phyloP scores from a whole-genome alignment of 169 alveolate species.

The Cryptosporidium sp. region DNA sequence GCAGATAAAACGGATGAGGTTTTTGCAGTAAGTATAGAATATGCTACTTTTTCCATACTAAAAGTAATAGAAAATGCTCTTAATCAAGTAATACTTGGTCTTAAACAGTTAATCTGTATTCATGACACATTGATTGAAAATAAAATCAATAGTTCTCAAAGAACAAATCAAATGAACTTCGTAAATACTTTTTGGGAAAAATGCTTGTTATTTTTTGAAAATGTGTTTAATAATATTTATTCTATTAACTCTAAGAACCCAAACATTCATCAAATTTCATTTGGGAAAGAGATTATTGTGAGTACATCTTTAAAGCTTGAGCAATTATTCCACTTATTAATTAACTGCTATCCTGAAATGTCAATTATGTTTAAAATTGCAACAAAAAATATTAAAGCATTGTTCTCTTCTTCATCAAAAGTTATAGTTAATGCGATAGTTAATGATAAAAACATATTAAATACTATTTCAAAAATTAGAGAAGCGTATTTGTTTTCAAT shows the following conservation, averaged over 20 bases:
- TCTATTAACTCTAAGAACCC: constrained; percentile 25
- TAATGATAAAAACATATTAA: neutral
- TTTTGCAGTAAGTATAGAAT: neutral
- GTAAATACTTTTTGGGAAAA: constrained; percentile 41
- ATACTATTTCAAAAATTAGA: constrained; percentile 15
- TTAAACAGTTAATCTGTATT: constrained; percentile 32
- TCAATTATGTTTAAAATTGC: constrained; percentile 17
- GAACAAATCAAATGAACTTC: constrained; percentile 15
- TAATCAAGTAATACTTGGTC: constrained; percentile 19
- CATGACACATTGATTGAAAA: constrained; percentile 22
- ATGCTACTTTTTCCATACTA: constrained; percentile 7
- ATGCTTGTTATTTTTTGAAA: neutral
- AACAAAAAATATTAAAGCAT: constrained; percentile 21
- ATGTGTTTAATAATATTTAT: constrained; percentile 48
- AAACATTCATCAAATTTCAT: neutral
- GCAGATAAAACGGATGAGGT: neutral
- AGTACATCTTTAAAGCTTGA: constrained; percentile 18
- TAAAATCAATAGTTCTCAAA: neutral
- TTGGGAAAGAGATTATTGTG: constrained; percentile 24
- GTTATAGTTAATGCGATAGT: neutral
- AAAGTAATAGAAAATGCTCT: constrained; percentile 17
- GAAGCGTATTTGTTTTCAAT: constrained; percentile 17
- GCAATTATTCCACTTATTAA: constrained; percentile 45
- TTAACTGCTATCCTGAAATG: constrained; percentile 56
- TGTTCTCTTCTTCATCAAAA: constrained; percentile 4